Evolutionary conservation across 495 filamentous ascomycete genomes (phyloP).

Genomic region (Glarea lozoyensis): DNA sequence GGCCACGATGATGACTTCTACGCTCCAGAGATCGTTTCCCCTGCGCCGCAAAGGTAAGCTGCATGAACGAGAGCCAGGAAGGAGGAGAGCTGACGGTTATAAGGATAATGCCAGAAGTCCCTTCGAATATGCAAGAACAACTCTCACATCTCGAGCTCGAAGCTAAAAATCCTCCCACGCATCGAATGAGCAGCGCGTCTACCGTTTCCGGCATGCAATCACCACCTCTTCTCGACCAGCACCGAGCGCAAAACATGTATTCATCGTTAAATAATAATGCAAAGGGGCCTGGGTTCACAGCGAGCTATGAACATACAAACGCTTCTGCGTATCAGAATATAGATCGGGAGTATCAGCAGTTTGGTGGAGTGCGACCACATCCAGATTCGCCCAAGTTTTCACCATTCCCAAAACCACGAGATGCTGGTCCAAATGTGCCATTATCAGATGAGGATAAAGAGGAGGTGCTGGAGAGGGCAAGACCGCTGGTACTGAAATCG

Average conservation of each 20-base stretch:
- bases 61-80: not conserved
- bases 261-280: no score
- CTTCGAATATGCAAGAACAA: conserved; percentile 79
- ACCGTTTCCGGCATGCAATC: conserved; percentile 12
- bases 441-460: conserved; percentile 93
- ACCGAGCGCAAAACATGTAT: no score
- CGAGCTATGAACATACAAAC: conserved; percentile 29
- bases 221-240: conserved; percentile 20
- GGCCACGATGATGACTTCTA: conserved; percentile 85
- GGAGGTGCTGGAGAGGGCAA: conserved; percentile 71
- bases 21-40: conserved; percentile 65
- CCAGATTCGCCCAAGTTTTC: conserved; percentile 75
- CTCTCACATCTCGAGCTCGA: conserved; percentile 82
- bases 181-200: conserved; percentile 23
- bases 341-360: conserved; percentile 16
- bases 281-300: conserved; percentile 21
- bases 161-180: conserved; percentile 28
- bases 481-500: conserved; percentile 77
- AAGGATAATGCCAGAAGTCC: conserved; percentile 52
- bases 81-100: conserved; percentile 19
- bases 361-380: conserved; percentile 18
- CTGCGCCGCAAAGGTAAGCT: conserved; percentile 80
- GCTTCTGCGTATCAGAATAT: conserved; percentile 34
- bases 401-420: conserved; percentile 77
- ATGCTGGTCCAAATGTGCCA: conserved; percentile 80